Evolutionary conservation across 1,284 basidiomycete genomes (phyloP).

Genomic region (Tilletiopsis washingtonensis): DNA sequence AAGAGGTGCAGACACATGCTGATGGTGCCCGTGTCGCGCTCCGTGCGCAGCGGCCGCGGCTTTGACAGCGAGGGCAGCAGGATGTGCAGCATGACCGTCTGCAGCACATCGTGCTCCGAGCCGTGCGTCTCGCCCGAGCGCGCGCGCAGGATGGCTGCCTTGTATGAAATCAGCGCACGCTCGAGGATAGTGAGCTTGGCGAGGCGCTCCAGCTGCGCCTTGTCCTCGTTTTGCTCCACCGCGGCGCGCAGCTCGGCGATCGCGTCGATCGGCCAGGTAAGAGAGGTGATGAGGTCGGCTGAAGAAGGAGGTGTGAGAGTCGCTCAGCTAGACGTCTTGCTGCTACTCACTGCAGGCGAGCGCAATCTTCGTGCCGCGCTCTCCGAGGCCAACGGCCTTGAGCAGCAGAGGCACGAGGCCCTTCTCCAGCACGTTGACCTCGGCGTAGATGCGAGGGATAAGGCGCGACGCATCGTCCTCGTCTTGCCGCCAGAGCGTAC

Average conservation of each 20-base stretch:
- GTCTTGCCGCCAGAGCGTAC: conserved; percentile 42
- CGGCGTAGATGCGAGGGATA: conserved; percentile 40
- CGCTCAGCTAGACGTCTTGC: not conserved
- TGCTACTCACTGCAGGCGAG: conserved; percentile 27
- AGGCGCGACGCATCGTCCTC: conserved; percentile 36
- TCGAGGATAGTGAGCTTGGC: conserved; percentile 12
- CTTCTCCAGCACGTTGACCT: conserved; percentile 39
- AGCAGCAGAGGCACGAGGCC: conserved; percentile 44
- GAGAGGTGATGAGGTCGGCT: conserved; percentile 42
- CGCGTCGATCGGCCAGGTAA: conserved; percentile 46
- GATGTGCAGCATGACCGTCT: conserved; percentile 32
- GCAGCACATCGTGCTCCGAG: conserved; percentile 25
- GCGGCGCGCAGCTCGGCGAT: conserved; percentile 35
- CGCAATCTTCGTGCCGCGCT: conserved; percentile 33
- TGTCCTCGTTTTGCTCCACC: conserved; percentile 31
- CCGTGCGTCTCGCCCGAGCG: conserved; percentile 17
- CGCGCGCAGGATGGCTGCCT: conserved; percentile 35
- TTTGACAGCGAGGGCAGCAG: conserved; percentile 38
- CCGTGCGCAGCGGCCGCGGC: conserved; percentile 31
- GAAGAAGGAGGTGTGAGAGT: not conserved
- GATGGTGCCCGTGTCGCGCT: conserved; percentile 37
- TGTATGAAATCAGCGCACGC: conserved; percentile 37
- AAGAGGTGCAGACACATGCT: conserved; percentile 45
- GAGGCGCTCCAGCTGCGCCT: conserved; percentile 20
- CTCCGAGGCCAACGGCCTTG: conserved; percentile 33